Conservation (phyloP, 208 protist genomes). For the Trypanosoma boissoni region DNA sequence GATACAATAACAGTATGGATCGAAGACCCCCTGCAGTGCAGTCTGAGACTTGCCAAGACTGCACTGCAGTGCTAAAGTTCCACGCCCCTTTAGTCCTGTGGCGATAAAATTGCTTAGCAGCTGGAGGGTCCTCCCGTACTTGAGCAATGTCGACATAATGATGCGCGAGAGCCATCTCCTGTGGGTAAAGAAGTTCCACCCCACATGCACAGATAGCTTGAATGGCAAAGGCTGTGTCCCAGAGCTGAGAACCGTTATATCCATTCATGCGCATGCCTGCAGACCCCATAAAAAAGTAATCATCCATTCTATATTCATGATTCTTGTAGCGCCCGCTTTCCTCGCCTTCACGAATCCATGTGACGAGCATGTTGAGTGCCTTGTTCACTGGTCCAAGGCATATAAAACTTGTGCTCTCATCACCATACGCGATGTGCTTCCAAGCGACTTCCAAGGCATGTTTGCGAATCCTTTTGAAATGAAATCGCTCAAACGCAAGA, state of each 20-base stretch:
- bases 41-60: conserved; percentile 97
- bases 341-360: conserved; percentile 89
- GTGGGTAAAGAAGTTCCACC: conserved; percentile 53
- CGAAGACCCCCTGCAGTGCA: conserved; percentile 97
- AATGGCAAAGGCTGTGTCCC: conserved; percentile 97
- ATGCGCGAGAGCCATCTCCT: conserved; percentile 82
- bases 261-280: conserved; percentile 97
- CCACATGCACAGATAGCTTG: conserved; percentile 91
- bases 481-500: conserved; percentile 78
- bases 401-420: conserved; percentile 95
- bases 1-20: conserved; percentile 71
- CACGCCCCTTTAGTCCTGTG: conserved; percentile 95
- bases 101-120: conserved; percentile 86
- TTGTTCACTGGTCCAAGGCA: conserved; percentile 97
- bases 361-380: conserved; percentile 95
- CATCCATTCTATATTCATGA: conserved; percentile 88
- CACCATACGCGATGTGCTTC: conserved; percentile 94
- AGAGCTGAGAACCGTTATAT: conserved; percentile 98
- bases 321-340: conserved; percentile 76
- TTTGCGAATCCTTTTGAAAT: conserved; percentile 68
- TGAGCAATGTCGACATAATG: conserved; percentile 92
- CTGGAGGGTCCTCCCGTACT: conserved; percentile 89
- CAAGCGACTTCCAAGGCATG: conserved; percentile 76
- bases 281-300: conserved; percentile 95
- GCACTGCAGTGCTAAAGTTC: conserved; percentile 96